These are phyloP conservation scores for maize (Zea mays) DNA, from an alignment of 176 grass and related monocot species.

Conservation along the genomic window Zm-B73-REFERENCE-NAM-5.0 NC_050097.1:216443001-216443500, in stretches of 20 bases:
- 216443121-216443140: background rate
- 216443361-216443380: background rate
- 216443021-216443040: conserved; percentile 93
- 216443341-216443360: background rate
- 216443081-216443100: conserved; percentile 68
- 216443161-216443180: background rate
- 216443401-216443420: background rate
- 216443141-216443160: background rate
- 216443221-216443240: background rate
- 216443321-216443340: conserved; percentile 77
- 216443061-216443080: conserved; percentile 60
- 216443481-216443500: background rate
- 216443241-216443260: background rate
- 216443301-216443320: conserved; percentile 84
- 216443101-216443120: background rate
- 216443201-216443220: background rate
- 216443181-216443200: background rate
- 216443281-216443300: conserved; percentile 80
- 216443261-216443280: conserved; percentile 70
- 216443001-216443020: conserved; percentile 66
- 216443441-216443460: too few species aligned
- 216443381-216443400: background rate
- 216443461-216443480: background rate
- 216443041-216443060: conserved; percentile 51
- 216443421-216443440: background rate